Base-by-base conservation (phyloP, 2,329 filamentous ascomycete species). In the Dothidotthia symphoricarpi region DNA sequence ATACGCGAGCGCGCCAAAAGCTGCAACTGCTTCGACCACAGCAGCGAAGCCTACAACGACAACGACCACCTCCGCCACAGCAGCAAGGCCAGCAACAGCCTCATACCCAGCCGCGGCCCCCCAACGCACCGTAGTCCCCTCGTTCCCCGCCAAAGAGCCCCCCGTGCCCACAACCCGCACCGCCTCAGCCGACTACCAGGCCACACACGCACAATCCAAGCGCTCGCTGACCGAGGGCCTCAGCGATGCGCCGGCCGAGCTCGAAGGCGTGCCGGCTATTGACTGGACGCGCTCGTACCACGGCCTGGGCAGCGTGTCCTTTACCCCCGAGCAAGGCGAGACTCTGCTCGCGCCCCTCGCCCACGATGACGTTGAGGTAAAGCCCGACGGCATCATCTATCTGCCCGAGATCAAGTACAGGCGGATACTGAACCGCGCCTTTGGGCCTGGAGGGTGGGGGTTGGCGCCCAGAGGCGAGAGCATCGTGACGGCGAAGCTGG, bases 401-500 rank as follows among this genome's bases (percentile, higher is more conserved):
- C 75, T 98, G 41, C 93, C 93, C 10, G 93, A 98, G 75, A 97
- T 98, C 75, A 96, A 97, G 72, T 98, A 98, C 71, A 76, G 93
- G 29, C 76, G 91, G 47, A 91, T 95, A 49, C 69, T 98, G 57
- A 96, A 97, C 67, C 74, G 76, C 57, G 88, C 89, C 0, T 98
- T 98, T 70, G 91, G 93, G 0, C 93, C 93, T 0, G 93, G 94
- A 36, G 93, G 86, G 6, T 98, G 93, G 93, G 93, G 93, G 1
- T 72, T 98, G 37, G 91, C 91, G 39, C 93, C 93, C 8, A 75
- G 90, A 41, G 85, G 89, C 12, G 87, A 95, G 64, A 82, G 87
- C 34, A 84, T 88, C 10, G 86, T 95, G 1, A 89, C 87, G n/a
- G 80, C 82, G 19, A 88, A 85, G 66, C 75, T 80, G 41, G 79